Evolutionary conservation across 805 yeast genomes (phyloP).

Genomic region (Ogataea salicorniae): DNA sequence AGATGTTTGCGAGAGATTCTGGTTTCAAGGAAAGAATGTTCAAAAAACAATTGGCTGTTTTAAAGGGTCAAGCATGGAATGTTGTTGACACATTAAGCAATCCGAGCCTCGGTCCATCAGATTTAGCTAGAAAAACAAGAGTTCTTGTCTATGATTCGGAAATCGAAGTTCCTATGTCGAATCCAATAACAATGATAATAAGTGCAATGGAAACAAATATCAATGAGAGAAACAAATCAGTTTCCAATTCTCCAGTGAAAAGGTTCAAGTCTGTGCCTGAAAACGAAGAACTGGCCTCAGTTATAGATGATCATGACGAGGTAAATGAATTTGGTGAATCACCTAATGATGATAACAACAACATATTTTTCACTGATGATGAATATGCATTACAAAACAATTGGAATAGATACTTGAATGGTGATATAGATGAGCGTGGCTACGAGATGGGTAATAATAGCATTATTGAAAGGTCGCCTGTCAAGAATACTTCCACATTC

Average conservation of each 20-base stretch:
- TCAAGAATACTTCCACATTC: not conserved
- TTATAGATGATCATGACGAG: not conserved
- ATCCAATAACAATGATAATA: conserved; percentile 33
- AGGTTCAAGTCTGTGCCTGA: not conserved
- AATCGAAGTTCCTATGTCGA: conserved; percentile 50
- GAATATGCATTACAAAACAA: conserved; percentile 19
- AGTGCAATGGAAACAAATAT: conserved; percentile 42
- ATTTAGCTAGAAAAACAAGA: conserved; percentile 54
- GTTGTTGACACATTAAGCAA: conserved; percentile 60
- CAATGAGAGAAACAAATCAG: conserved; percentile 5
- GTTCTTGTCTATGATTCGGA: conserved; percentile 56
- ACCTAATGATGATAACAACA: too few species aligned
- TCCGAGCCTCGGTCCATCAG: conserved; percentile 60
- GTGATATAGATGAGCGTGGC: conserved; percentile 25
- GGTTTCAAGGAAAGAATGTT: conserved; percentile 66
- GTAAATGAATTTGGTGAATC: too few species aligned
- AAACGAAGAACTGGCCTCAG: not conserved
- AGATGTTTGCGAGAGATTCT: conserved; percentile 47
- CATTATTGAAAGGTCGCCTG: conserved; percentile 10
- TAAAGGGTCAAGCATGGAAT: conserved; percentile 76
- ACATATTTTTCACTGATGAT: not conserved
- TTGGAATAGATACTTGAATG: conserved; percentile 28
- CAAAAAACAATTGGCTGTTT: conserved; percentile 60
- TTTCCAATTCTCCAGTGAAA: not conserved
- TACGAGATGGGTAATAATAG: conserved; percentile 15